Evolutionary conservation across 805 yeast species (phyloP), one percentile per base, ranked within the genome.

Genomic region (Spencermartinsiella europaea): DNA sequence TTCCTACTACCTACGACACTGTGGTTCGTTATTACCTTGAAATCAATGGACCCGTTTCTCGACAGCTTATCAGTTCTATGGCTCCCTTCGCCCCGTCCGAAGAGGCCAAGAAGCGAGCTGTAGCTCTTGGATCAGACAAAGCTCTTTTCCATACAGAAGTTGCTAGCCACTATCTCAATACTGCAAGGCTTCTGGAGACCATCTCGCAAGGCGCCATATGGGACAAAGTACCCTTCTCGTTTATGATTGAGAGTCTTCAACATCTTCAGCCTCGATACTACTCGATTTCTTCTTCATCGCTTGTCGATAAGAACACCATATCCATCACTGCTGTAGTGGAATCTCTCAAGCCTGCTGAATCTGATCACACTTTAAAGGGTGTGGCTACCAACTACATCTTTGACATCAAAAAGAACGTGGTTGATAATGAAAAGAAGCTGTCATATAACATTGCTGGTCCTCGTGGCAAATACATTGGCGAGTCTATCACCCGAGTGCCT

Each of bases 311-410:
- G 63, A 75, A 81, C 44, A 74, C 76, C 16, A 75, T 90, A 48
- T 88, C 87, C 56, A 74, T 90, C 49, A 93, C 98, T 16, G 96
- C 96, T 2, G 95, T 90, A 44, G 96, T 91, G 37, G 98, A 93
- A 70, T 77, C 81, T 41, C 75, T 54, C 21, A 56, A 60, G 46
- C 62, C 68, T 27, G 56, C 57, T 15, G 63, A 60, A 31, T 45
- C 60, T 28, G 65, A 60, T 49, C 73, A 69, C 47, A 58, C 57
- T n/a, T 75, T 83, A 38, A 74, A 83, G 34, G 98, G 98, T 65
- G 97, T 93, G 31, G 81, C 95, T 21, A 91, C 98, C 7, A 91
- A 91, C 67, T 77, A 91, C 62, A 75, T 91, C 52, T 79, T 83
- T 62, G 77, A 88, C 61, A 73, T 90, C 47, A 81, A 83, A 59